phyloP scores from a whole-genome alignment of 192 early-diverging fungal genomes.

The Backusella morwellensis region DNA sequence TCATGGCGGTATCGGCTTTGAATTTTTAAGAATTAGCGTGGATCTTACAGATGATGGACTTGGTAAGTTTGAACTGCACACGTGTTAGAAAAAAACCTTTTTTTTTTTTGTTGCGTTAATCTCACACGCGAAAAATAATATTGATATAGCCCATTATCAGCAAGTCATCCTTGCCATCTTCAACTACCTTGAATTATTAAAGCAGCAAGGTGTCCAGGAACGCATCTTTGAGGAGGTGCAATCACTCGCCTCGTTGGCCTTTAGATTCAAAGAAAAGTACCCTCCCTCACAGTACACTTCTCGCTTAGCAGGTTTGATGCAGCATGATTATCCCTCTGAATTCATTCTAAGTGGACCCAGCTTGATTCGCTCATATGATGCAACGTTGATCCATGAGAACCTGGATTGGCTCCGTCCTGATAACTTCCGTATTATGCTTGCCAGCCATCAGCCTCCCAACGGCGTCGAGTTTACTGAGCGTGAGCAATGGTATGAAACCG shows the following conservation, averaged over 20 bases:
- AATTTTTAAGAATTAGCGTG: slow-evolving; percentile 72
- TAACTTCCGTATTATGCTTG: slow-evolving; percentile 58
- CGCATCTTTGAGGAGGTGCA: slow-evolving; percentile 85
- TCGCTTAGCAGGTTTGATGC: slow-evolving; percentile 71
- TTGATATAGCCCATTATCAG: slow-evolving; percentile 67
- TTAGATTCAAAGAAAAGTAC: slow-evolving; percentile 73
- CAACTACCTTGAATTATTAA: slow-evolving; percentile 86
- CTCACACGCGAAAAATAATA: slow-evolving; percentile 32
- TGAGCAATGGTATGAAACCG: slow-evolving; percentile 81
- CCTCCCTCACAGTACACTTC: slow-evolving; percentile 62
- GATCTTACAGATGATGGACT: slow-evolving; percentile 76
- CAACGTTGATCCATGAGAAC: slow-evolving; percentile 60
- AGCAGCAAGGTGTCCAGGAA: slow-evolving; percentile 58
- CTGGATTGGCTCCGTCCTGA: slow-evolving; percentile 59
- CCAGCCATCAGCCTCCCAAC: slow-evolving; percentile 38
- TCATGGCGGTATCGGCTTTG: slow-evolving; percentile 46
- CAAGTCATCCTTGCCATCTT: slow-evolving; percentile 75
- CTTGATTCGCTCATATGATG: slow-evolving; percentile 53
- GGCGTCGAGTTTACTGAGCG: slow-evolving; percentile 48
- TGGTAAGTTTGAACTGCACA: slow-evolving; percentile 50
- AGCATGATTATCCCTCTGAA: slow-evolving; percentile 64
- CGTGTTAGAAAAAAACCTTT: slow-evolving; percentile 31
- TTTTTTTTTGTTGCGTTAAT: slow-evolving; percentile 41
- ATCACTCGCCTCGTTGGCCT: slow-evolving; percentile 43
- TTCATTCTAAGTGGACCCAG: slow-evolving; percentile 60